These are phyloP conservation scores for Spizellomyces punctatus DNA, from an alignment of 192 early-diverging fungal genomes.

Conservation along the genomic window DNA sequence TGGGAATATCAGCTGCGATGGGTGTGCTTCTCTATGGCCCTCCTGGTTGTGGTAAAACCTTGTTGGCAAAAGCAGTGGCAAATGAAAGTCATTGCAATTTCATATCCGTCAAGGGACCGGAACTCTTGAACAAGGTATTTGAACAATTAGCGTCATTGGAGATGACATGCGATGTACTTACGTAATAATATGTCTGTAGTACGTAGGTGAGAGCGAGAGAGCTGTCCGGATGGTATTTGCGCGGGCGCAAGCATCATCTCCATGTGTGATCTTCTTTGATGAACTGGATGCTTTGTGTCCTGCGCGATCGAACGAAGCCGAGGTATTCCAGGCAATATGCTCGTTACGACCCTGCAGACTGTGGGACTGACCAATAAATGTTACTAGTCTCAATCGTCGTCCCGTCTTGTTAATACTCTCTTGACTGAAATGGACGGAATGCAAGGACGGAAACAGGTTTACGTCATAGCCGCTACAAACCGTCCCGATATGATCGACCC, in stretches of 20 bases:
- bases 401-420: slow-evolving; percentile 95
- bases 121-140: slow-evolving; percentile 89
- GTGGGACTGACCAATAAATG: too few relatives aligned
- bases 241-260: slow-evolving; percentile 86
- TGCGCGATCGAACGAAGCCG: slow-evolving; percentile 79
- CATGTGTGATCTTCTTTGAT: slow-evolving; percentile 98
- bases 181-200: slow-evolving; percentile 43
- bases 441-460: slow-evolving; percentile 84
- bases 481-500: slow-evolving; percentile 97
- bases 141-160: too few relatives aligned
- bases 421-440: slow-evolving; percentile 97
- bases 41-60: slow-evolving; percentile 97
- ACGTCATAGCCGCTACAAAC: slow-evolving; percentile 97
- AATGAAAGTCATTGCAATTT: slow-evolving; percentile 98
- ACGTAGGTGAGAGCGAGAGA: slow-evolving; percentile 97
- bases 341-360: too few relatives aligned
- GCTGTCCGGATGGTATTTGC: slow-evolving; percentile 95
- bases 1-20: slow-evolving; percentile 88
- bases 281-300: slow-evolving; percentile 95
- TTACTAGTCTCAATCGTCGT: slow-evolving; percentile 77
- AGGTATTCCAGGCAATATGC: slow-evolving; percentile 50
- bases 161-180: too few relatives aligned
- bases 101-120: slow-evolving; percentile 97
- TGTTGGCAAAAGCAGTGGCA: slow-evolving; percentile 96
- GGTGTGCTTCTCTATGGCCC: slow-evolving; percentile 97